These are phyloP conservation scores for Paramecium sonneborni DNA, from an alignment of 73 alveolate genomes.

Conservation along the genomic window DNA sequence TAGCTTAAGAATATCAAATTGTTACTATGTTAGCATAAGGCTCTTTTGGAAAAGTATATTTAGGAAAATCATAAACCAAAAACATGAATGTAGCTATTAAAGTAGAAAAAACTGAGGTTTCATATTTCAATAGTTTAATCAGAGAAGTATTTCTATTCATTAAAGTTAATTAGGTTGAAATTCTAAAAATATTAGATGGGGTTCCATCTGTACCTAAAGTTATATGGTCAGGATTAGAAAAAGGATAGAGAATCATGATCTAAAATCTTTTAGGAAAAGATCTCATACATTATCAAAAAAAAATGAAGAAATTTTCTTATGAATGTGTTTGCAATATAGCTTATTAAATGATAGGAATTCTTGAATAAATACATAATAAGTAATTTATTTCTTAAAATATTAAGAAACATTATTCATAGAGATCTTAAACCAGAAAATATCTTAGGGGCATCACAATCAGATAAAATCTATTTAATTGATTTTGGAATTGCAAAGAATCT, in stretches of 20 bases:
- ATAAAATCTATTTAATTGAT: not conserved
- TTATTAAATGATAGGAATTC: not conserved
- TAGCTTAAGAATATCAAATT: slow-evolving; percentile 9
- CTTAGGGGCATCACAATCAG: not conserved
- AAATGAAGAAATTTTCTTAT: not conserved
- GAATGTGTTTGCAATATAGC: slow-evolving; percentile 37
- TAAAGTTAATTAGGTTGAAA: slow-evolving; percentile 1
- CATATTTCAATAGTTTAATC: not conserved
- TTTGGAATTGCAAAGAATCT: slow-evolving; percentile 60
- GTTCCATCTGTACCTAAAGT: slow-evolving; percentile 70
- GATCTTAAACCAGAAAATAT: slow-evolving; percentile 55
- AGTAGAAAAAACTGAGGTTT: slow-evolving; percentile 49
- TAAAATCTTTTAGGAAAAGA: slow-evolving; percentile 82
- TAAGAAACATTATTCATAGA: slow-evolving; percentile 45
- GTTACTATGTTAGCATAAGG: slow-evolving; percentile 31
- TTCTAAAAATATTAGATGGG: slow-evolving; percentile 9
- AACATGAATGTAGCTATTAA: slow-evolving; percentile 61
- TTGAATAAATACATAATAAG: slow-evolving; percentile 40
- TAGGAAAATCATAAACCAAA: slow-evolving; percentile 13
- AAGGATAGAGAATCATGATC: slow-evolving; percentile 74
- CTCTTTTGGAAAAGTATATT: slow-evolving; percentile 61
- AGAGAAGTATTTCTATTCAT: not conserved
- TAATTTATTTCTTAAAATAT: not conserved
- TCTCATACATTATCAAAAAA: not conserved
- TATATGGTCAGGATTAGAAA: slow-evolving; percentile 73